Conservation (phyloP, 1,139 yeast genomes). For the Geotrichum bryndzae region DNA sequence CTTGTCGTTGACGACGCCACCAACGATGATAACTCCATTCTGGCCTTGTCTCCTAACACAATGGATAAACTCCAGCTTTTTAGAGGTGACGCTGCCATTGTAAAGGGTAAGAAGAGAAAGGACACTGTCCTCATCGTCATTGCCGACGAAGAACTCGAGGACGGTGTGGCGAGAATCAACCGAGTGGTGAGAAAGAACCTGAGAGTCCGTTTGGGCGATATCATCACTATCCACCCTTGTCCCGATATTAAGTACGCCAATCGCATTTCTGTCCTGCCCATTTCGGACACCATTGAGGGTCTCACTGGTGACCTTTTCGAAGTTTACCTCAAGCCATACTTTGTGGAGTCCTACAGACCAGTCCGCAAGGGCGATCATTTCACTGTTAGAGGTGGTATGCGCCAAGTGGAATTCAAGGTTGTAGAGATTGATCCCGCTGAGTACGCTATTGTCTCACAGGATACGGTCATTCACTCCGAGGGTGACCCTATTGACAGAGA, state of each 20-base stretch:
- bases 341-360: slow-evolving; percentile 98
- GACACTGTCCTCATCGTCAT: slow-evolving; percentile 96
- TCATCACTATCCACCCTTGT: slow-evolving; percentile 86
- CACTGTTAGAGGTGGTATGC: slow-evolving; percentile 97
- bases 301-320: slow-evolving; percentile 96
- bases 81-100: slow-evolving; percentile 96
- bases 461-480: slow-evolving; percentile 95
- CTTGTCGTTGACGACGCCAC: slow-evolving; percentile 94
- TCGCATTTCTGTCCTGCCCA: slow-evolving; percentile 90
- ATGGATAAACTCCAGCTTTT: slow-evolving; percentile 93
- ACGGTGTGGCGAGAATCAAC: slow-evolving; percentile 90
- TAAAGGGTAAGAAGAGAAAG: slow-evolving; percentile 96
- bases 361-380: slow-evolving; percentile 96
- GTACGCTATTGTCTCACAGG: slow-evolving; percentile 96
- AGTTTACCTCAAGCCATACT: slow-evolving; percentile 93
- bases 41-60: slow-evolving; percentile 89
- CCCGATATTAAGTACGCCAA: slow-evolving; percentile 92
- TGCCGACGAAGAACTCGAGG: slow-evolving; percentile 95
- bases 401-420: slow-evolving; percentile 97
- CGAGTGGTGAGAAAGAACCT: slow-evolving; percentile 94
- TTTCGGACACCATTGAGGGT: slow-evolving; percentile 98
- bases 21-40: slow-evolving; percentile 94
- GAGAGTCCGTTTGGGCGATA: slow-evolving; percentile 89
- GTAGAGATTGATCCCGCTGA: slow-evolving; percentile 98
- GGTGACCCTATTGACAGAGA: slow-evolving; percentile 99